Conservation (phyloP, 2,329 filamentous ascomycete genomes). For the Xylaria polymorpha region DNA sequence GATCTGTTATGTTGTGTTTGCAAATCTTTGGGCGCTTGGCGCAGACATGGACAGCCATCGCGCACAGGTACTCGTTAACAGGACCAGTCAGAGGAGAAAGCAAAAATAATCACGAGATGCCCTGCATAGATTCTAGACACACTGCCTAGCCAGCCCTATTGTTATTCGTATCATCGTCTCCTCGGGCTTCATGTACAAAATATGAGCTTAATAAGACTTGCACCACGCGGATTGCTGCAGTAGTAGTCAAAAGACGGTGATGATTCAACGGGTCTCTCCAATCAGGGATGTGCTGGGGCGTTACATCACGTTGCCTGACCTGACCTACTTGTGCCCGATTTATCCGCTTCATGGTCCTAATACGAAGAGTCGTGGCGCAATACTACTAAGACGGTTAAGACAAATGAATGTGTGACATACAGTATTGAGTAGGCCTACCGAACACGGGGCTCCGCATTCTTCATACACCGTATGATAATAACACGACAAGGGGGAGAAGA, state of each 20-base stretch:
- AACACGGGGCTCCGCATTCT: conserved; percentile 25
- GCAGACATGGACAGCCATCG: conserved; percentile 5
- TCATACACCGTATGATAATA: not conserved
- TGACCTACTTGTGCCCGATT: conserved; percentile 16
- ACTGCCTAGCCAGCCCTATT: conserved; percentile 21
- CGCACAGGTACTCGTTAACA: not conserved
- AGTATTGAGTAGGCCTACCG: conserved; percentile 1
- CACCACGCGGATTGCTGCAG: conserved; percentile 11
- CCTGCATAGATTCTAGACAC: conserved; percentile 8
- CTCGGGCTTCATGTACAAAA: conserved; percentile 1
- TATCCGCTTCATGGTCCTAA: conserved; percentile 7
- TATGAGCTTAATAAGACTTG: not conserved
- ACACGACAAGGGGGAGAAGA: not conserved
- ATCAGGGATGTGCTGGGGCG: not conserved
- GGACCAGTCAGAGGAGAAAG: conserved; percentile 2
- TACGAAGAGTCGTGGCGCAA: conserved; percentile 29
- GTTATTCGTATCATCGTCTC: conserved; percentile 21
- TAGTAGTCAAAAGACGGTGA: not conserved
- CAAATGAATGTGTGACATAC: conserved; percentile 17
- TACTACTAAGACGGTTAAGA: conserved; percentile 14
- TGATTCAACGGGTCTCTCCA: conserved; percentile 5
- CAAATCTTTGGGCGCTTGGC: conserved; percentile 4
- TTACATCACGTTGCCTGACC: conserved; percentile 14
- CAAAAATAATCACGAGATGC: conserved; percentile 20
- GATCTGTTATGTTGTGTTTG: conserved; percentile 10